Percentiles rank a stretch among this genome's conserved stretches.
phyloP scores from a whole-genome alignment of 2,329 filamentous ascomycete species.

The Fusarium sp. region DNA sequence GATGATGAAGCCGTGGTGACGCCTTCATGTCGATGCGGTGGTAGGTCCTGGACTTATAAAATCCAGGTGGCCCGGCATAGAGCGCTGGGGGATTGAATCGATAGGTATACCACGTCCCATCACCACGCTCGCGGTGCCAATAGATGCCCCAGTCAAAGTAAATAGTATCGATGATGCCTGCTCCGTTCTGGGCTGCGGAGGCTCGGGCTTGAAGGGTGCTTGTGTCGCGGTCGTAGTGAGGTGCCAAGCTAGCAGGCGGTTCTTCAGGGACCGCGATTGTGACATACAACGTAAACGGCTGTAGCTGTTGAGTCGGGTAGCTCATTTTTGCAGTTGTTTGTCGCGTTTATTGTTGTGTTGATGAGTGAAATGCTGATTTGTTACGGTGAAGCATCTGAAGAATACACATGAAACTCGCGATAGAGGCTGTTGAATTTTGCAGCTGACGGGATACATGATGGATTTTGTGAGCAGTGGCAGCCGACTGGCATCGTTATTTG shows the following conservation, averaged over 20 bases:
- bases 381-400: neutral
- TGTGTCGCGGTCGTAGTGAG: slow-evolving; percentile 27
- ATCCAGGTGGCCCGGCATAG: slow-evolving; percentile 15
- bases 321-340: slow-evolving; percentile 22
- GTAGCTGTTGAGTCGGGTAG: slow-evolving; percentile 30
- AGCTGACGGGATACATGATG: neutral
- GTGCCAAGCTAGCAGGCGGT: slow-evolving; percentile 3
- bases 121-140: slow-evolving; percentile 44
- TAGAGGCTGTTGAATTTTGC: neutral
- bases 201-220: slow-evolving; percentile 13
- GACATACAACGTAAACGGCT: slow-evolving; percentile 43
- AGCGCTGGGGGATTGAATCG: slow-evolving; percentile 6
- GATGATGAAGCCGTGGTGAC: slow-evolving; percentile 46
- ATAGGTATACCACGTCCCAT: slow-evolving; percentile 47
- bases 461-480: slow-evolving; percentile 2
- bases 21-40: slow-evolving; percentile 31
- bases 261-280: slow-evolving; percentile 40
- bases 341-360: neutral
- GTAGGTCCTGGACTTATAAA: slow-evolving; percentile 34
- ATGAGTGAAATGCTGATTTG: neutral
- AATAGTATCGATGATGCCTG: slow-evolving; percentile 36
- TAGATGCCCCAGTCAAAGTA: slow-evolving; percentile 54
- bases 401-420: neutral
- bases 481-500: neutral
- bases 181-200: slow-evolving; percentile 34